A percentile compares a stretch with the other conserved stretches of the same genome.
These are phyloP conservation scores for Lentinula guzmanii DNA, from an alignment of 768 basidiomycete genomes.

Conservation along the genomic window DNA sequence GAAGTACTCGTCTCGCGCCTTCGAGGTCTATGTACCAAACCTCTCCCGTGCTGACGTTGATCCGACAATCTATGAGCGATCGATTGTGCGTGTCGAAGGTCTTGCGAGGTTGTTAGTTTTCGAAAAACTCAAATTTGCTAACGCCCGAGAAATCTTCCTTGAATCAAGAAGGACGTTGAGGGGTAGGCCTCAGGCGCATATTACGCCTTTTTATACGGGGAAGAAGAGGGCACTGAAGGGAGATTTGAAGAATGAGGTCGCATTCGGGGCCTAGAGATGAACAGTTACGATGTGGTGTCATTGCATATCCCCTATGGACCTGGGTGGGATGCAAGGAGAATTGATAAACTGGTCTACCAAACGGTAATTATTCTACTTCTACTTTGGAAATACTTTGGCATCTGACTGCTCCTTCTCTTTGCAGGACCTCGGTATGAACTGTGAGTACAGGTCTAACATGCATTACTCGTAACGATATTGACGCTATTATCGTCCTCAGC, in stretches of 20 bases:
- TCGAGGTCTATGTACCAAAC: conserved; percentile 52
- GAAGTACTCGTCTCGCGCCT: conserved; percentile 50
- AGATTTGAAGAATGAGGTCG: conserved; percentile 43
- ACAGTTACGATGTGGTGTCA: conserved; percentile 48
- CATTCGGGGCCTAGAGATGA: conserved; percentile 44
- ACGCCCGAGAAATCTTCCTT: conserved; percentile 40
- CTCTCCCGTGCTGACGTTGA: conserved; percentile 47
- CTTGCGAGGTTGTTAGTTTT: conserved; percentile 58
- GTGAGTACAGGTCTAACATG: conserved; percentile 19
- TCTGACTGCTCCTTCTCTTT: conserved; percentile 1
- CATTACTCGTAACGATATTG: too few relatives aligned
- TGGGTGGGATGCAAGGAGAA: conserved; percentile 49
- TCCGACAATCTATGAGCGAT: conserved; percentile 59
- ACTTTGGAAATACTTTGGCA: not conserved
- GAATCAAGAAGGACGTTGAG: conserved; percentile 43
- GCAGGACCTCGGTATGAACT: conserved; percentile 56
- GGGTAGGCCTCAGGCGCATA: conserved; percentile 33
- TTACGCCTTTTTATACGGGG: conserved; percentile 17
- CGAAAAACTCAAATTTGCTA: conserved; percentile 45
- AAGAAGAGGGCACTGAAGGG: conserved; percentile 41
- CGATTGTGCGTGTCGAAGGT: conserved; percentile 50
- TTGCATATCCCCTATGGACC: conserved; percentile 60
- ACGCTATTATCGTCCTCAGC: conserved; percentile 23
- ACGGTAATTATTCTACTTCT: conserved; percentile 32
- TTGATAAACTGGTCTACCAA: conserved; percentile 52